These are phyloP conservation scores for Begonia masoniana DNA, from an alignment of 306 rosid species.

Conservation along the genomic window DNA sequence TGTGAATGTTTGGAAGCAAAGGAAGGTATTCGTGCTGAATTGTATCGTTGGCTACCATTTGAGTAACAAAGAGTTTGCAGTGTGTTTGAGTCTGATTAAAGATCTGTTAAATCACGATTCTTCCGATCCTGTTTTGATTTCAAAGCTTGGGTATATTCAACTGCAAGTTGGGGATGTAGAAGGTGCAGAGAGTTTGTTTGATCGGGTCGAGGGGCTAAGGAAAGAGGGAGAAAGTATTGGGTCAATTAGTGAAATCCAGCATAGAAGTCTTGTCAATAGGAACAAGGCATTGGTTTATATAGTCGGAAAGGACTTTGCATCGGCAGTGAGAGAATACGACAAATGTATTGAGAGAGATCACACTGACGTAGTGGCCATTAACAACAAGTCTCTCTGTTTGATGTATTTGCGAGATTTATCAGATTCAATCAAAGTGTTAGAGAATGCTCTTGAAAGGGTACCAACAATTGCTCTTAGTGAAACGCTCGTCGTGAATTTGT, in stretches of 20 bases:
- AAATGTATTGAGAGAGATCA: constrained; percentile 73
- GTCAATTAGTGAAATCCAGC: constrained; percentile 40
- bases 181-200: constrained; percentile 60
- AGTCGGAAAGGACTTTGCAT: constrained; percentile 84
- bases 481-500: constrained; percentile 71
- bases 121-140: constrained; percentile 41
- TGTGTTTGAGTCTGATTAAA: constrained; percentile 43
- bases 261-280: constrained; percentile 51
- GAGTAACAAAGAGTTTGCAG: constrained; percentile 48
- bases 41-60: constrained; percentile 65
- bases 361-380: constrained; percentile 54
- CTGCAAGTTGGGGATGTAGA: constrained; percentile 79
- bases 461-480: constrained; percentile 83
- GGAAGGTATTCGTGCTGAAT: constrained; percentile 65
- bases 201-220: constrained; percentile 37
- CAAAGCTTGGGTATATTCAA: constrained; percentile 77
- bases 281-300: constrained; percentile 69
- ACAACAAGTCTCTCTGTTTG: constrained; percentile 83
- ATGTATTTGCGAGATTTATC: constrained; percentile 88
- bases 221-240: constrained; percentile 27
- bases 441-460: constrained; percentile 76
- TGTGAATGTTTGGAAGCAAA: constrained; percentile 32
- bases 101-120: constrained; percentile 30
- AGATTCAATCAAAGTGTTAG: constrained; percentile 82
- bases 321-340: constrained; percentile 90